These are phyloP conservation scores for Lodderomyces parapsilosis DNA, from an alignment of 1,139 yeast species.

Conservation along the genomic window DNA sequence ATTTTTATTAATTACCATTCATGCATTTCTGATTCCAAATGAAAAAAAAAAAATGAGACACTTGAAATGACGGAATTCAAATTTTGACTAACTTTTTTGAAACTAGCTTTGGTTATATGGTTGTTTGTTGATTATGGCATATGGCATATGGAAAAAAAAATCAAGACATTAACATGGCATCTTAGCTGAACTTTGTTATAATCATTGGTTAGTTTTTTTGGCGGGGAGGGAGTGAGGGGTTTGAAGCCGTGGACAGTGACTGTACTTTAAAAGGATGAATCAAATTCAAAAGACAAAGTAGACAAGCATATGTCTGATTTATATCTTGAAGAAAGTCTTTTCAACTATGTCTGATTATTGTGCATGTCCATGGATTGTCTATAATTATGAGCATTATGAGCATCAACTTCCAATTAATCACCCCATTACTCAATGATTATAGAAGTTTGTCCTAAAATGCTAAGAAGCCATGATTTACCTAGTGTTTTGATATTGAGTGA, in stretches of 20 bases:
- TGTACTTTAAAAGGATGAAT: constrained; percentile 66
- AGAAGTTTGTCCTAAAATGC: constrained; percentile 10
- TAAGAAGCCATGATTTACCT: background rate
- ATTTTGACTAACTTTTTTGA: background rate
- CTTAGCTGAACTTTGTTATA: constrained; percentile 15
- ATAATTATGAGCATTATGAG: too few relatives aligned
- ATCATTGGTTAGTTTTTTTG: background rate
- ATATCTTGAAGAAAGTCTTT: constrained; percentile 58
- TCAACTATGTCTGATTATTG: constrained; percentile 61
- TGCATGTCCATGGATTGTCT: background rate
- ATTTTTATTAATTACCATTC: constrained; percentile 78
- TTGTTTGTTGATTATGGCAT: constrained; percentile 2
- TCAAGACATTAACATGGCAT: constrained; percentile 8
- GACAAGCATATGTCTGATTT: constrained; percentile 99
- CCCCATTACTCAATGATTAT: constrained; percentile 7
- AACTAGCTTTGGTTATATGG: background rate
- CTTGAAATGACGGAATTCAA: background rate
- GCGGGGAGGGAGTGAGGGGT: background rate
- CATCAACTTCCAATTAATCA: too few relatives aligned
- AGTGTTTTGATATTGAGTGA: background rate
- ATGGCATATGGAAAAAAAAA: background rate
- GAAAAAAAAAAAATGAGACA: background rate
- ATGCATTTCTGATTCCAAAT: constrained; percentile 77
- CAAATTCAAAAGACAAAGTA: constrained; percentile 51
- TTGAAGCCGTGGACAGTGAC: too few relatives aligned